Evolutionary conservation across 2,329 filamentous ascomycete species (phyloP), one percentile per base, ranked within the genome.

Genomic region (Penicillium occitanis): DNA sequence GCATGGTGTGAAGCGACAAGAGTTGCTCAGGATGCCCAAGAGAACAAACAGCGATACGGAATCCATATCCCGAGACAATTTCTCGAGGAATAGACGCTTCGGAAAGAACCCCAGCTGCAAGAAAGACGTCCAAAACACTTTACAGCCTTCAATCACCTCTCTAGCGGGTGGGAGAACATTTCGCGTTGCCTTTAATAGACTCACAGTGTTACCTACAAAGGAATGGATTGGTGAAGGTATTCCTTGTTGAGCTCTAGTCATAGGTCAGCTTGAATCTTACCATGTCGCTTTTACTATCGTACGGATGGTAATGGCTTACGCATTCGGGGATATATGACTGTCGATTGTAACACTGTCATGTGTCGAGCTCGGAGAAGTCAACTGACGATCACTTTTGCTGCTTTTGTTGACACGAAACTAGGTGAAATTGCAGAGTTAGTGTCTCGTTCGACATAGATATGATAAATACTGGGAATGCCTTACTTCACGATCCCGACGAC

Each of bases 351-450:
- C 25, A n/a, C 50, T 33, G 14, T 53, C 28, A 53, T 30, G 17
- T 3, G 25, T 30, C 3, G 25, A 53, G 50, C 50, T 30, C 14
- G 50, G 25, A 53, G 25, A 53, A 33, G 25, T 53, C 25, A 30
- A 13, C 13, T 30, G 50, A 1, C 50, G 50, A 33, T 53, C 50
- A 25, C 25, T n/a, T 33, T 53, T 53, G 50, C 14, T 53, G 7
- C 50, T n/a, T 53, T 53, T 53, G 33, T 33, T 53, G 50, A 53
- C 50, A 30, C 50, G 50, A 30, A 53, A 53, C 50, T 53, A n/a
- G 8, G 25, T 33, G 13, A 53, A 33, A 33, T n/a, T 4, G 13
- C 5, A 5, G 14, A 53, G 50, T 53, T 0, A 53, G 25, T 10
- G 17, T n/a, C 5, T 13, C 6, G 11, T 30, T 53, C 8, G 50